Evolutionary conservation across 2,329 filamentous ascomycete species (phyloP), one percentile per base, ranked within the genome.

Genomic region (Huntiella moniliformis): DNA sequence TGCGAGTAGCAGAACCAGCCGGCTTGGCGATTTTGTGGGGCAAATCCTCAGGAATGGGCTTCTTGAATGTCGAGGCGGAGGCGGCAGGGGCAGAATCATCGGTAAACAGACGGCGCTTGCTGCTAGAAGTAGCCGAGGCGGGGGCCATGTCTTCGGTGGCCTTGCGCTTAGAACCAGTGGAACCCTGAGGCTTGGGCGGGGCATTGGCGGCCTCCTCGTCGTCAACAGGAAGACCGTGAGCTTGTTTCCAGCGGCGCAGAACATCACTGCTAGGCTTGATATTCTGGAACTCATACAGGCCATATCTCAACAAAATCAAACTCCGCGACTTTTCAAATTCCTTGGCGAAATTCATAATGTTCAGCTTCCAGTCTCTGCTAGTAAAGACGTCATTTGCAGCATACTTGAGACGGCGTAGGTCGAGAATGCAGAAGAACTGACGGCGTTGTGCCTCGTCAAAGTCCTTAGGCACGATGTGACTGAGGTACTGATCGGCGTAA

Each of bases 241-340:
- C 67, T 37, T 67, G 59, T 54, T 71, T 68, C 73, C 73, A 77
- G 53, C 69, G 69, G 56, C 67, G 71, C 45, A 75, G 61, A 6
- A 74, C 63, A 35, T 73, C 69, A 50, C 67, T 68, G 0, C 71
- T 73, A 1, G 71, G 70, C 54, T 73, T 73, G 37, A 75, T 67
- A 13, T 70, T 75, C 60, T 75, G 73, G 60, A 76, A 77, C 53
- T 75, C 69, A 54, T 76, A 77, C 1, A 76, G 64, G 2, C 72
- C 73, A 51, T 77, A 77, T 41, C 72, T 70, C 47, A 77, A 55
- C 58, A 77, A 67, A 48, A 77, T 75, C 38, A 77, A 60, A 52
- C 71, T 73, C 42, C 73, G 65, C 54, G 71, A 76, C 62, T 77
- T 77, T 56, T 77, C 73, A 50, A 73, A 77, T 56, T 76, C 73